Conservation (phyloP, 2,329 filamentous ascomycete species). For the Tolypocladium ophioglossoides region DNA sequence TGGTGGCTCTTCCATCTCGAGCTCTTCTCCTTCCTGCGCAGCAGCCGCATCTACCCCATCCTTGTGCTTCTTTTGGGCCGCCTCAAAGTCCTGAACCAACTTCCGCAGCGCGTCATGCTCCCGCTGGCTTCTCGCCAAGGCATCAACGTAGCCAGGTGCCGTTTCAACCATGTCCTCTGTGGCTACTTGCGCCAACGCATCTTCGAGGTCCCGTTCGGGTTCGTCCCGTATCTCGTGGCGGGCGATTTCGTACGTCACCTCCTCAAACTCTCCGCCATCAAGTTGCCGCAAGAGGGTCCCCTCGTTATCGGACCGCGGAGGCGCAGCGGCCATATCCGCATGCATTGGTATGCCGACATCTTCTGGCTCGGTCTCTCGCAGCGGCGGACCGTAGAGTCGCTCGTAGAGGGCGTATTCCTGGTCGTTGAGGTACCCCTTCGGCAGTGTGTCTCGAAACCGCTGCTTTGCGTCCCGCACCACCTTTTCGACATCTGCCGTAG, state of each 20-base stretch:
- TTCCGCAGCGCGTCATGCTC: constrained; percentile 44
- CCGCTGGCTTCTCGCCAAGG: constrained; percentile 40
- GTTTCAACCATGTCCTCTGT: constrained; percentile 16
- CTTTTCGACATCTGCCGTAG: constrained; percentile 38
- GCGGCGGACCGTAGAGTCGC: constrained; percentile 68
- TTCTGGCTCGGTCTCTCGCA: constrained; percentile 49
- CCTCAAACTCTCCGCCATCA: constrained; percentile 48
- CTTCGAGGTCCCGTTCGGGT: constrained; percentile 1
- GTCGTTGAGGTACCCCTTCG: constrained; percentile 55
- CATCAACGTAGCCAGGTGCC: constrained; percentile 30
- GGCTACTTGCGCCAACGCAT: constrained; percentile 5
- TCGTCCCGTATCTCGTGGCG: constrained; percentile 3
- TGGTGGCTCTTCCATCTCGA: constrained; percentile 15
- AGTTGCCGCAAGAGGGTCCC: constrained; percentile 41
- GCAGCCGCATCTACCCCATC: constrained; percentile 16
- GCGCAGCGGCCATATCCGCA: constrained; percentile 22
- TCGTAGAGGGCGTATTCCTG: constrained; percentile 69
- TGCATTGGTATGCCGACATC: constrained; percentile 41
- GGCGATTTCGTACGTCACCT: constrained; percentile 39
- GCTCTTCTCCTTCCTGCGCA: constrained; percentile 8
- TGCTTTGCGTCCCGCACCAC: constrained; percentile 63
- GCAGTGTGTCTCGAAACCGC: constrained; percentile 66
- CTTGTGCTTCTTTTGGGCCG: constrained; percentile 24
- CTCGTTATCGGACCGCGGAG: constrained; percentile 19
- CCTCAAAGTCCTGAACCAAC: constrained; percentile 48